phyloP scores from a whole-genome alignment of 331 rosid genomes.

The Telfairia occidentalis region DNA sequence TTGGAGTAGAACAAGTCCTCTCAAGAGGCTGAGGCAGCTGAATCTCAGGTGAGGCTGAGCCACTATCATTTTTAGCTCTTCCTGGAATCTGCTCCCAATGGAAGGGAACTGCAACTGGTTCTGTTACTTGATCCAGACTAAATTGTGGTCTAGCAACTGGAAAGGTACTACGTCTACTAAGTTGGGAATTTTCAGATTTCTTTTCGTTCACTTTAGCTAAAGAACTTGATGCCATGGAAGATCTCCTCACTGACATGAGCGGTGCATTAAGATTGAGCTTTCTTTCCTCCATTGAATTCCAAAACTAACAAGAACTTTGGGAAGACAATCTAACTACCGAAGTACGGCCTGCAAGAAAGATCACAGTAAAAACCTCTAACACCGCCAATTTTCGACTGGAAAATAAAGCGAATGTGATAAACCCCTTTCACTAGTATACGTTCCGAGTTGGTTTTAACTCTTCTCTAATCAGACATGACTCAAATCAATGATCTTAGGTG shows the following conservation, averaged over 20 bases:
- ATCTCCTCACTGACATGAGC: conserved; percentile 76
- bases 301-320: background rate
- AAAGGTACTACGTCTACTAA: conserved; percentile 27
- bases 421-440: background rate
- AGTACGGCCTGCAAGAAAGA: conserved; percentile 7
- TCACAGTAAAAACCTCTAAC: background rate
- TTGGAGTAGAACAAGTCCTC: conserved; percentile 33
- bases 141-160: conserved; percentile 33
- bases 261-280: conserved; percentile 79
- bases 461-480: background rate
- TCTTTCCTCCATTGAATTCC: conserved; percentile 47
- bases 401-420: background rate
- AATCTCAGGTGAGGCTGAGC: conserved; percentile 21
- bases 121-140: conserved; percentile 44
- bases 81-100: conserved; percentile 87
- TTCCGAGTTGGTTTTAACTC: background rate
- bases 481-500: background rate
- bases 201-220: conserved; percentile 31
- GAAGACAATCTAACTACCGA: background rate
- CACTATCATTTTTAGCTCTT: conserved; percentile 38
- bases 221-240: conserved; percentile 36
- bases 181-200: conserved; percentile 25
- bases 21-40: conserved; percentile 11
- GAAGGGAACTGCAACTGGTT: conserved; percentile 83
- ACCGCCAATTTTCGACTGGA: background rate